Evolutionary conservation across 148 eudicot species (phyloP), one percentile per base, ranked within the genome.

Genomic region (Limonium bicolor): DNA sequence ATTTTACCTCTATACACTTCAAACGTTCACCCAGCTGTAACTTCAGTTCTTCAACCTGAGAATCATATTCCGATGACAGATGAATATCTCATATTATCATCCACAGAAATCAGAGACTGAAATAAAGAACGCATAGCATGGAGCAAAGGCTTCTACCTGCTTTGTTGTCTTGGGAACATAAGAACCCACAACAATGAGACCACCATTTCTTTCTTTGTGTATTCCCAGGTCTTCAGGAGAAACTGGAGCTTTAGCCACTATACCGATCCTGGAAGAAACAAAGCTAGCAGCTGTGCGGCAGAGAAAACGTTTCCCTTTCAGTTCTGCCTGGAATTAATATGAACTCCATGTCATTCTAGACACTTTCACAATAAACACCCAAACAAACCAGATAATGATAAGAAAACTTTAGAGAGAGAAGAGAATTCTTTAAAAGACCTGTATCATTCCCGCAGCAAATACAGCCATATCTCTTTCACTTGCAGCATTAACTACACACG

Each of bases 221-320:
- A 76, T 42, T 39, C 82, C 87, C 30, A 92, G 63, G 67, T 78
- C 86, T 56, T 47, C 60, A 1, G 95, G 94, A 45, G 69, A 71
- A 47, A 85, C 61, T 20, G 90, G 88, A 76, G 80, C 70, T 62
- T 72, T 81, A 58, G 82, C 64, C 39, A 66, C 65, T 42, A 92
- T 81, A 50, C 99, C 99, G 33, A 92, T 46, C 46, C 80, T 78
- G 36, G 99, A 71, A 58, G 99, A 92, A 64, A 92, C 99, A 56
- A 92, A 92, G 63, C 87, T 92, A 57, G 99, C 99, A 48, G 99
- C 95, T 38, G 95, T 85, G 40, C 99, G 95, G 69, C 95, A 92
- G 27, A 92, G 61, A 62, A 73, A 92, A 23, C 61, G 74, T 54
- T 73, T 85, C 22, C 99, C 99, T 62, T 69, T 78, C 45, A 81